A percentile compares a stretch with the other conserved stretches of the same genome.
phyloP scores from a whole-genome alignment of 306 rosid genomes.

The Begonia loranthoides region DNA sequence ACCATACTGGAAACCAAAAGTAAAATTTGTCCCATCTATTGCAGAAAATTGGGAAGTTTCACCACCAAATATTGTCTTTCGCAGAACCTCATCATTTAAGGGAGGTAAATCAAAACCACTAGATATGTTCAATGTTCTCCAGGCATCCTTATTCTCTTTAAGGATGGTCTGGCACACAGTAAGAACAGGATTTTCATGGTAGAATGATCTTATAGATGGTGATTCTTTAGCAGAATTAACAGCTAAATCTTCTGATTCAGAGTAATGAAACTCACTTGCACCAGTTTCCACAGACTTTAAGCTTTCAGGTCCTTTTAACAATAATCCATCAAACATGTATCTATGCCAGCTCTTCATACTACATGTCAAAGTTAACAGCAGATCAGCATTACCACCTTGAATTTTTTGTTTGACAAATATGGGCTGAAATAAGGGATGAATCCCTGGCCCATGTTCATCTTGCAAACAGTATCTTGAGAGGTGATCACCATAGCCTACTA shows the following conservation, averaged over 20 bases:
- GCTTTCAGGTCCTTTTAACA: conserved; percentile 30
- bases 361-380: conserved; percentile 21
- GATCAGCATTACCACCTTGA: conserved; percentile 19
- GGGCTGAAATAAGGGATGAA: conserved; percentile 19
- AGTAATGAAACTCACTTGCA: conserved; percentile 12
- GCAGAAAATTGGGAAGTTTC: conserved; percentile 28
- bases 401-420: conserved; percentile 15
- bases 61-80: conserved; percentile 51
- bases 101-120: conserved; percentile 58
- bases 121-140: conserved; percentile 60
- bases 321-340: conserved; percentile 51
- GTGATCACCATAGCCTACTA: conserved; percentile 76
- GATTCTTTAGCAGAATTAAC: conserved; percentile 19
- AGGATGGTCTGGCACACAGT: conserved; percentile 48
- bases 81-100: conserved; percentile 57
- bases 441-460: conserved; percentile 27
- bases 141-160: conserved; percentile 31
- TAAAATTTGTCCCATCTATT: conserved; percentile 58
- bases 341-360: conserved; percentile 58
- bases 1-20: conserved; percentile 72
- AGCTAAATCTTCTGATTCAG: conserved; percentile 20
- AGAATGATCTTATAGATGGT: conserved; percentile 34
- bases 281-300: conserved; percentile 22
- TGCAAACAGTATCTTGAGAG: conserved; percentile 48
- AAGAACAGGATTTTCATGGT: conserved; percentile 60